These are phyloP conservation scores for Cytospora mali DNA, from an alignment of 2,329 filamentous ascomycete genomes.

Conservation along the genomic window DNA sequence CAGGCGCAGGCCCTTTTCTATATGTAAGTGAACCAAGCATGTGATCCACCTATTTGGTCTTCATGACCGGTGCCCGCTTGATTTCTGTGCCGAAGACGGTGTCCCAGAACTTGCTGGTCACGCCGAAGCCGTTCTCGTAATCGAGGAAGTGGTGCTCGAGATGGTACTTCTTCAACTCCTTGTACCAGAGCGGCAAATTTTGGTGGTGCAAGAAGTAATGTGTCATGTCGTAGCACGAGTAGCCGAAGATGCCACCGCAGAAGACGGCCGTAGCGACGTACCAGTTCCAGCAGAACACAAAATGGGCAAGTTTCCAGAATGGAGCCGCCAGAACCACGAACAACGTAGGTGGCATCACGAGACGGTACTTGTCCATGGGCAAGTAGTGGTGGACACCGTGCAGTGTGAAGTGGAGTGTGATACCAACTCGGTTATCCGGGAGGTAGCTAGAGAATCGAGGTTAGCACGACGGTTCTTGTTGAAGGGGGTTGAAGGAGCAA, in stretches of 20 bases:
- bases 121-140: conserved; percentile 95
- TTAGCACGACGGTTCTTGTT: neutral
- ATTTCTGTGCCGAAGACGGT: conserved; percentile 88
- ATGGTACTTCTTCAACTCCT: conserved; percentile 94
- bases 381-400: conserved; percentile 98
- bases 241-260: conserved; percentile 92
- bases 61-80: conserved; percentile 36
- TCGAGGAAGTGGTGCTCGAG: conserved; percentile 97
- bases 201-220: conserved; percentile 98
- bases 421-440: conserved; percentile 84
- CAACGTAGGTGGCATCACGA: conserved; percentile 94
- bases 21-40: conserved; percentile 1
- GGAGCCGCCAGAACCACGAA: conserved; percentile 82
- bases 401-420: conserved; percentile 89
- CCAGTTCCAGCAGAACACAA: conserved; percentile 84
- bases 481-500: neutral
- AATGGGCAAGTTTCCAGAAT: conserved; percentile 90
- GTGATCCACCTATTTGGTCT: conserved; percentile 37
- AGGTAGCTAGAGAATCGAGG: conserved; percentile 64
- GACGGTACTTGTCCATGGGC: conserved; percentile 96
- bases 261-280: conserved; percentile 75
- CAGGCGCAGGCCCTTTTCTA: neutral
- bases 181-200: conserved; percentile 88
- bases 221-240: conserved; percentile 94
- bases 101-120: conserved; percentile 97